Percentiles rank a stretch among this genome's conserved stretches.
Evolutionary conservation across 495 filamentous ascomycete genomes (phyloP).

Genomic region (Jackrogersella multiformis): DNA sequence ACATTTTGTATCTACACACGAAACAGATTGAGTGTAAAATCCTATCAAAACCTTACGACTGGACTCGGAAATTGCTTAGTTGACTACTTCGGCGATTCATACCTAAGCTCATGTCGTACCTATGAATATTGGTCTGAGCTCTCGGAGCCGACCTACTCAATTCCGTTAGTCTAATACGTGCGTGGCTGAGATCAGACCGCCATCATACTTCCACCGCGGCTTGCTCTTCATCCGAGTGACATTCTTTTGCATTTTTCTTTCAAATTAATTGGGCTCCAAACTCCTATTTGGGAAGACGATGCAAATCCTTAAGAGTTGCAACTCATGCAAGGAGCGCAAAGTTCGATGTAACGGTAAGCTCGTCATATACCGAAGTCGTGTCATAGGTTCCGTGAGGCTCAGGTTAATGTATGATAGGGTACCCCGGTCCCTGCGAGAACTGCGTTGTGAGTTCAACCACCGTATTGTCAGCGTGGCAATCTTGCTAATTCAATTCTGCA

Average conservation of each 20-base stretch:
- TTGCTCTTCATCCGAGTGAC: neutral
- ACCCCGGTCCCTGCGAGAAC: constrained; percentile 36
- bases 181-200: neutral
- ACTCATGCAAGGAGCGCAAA: constrained; percentile 47
- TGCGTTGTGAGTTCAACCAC: constrained; percentile 35
- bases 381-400: constrained; percentile 9
- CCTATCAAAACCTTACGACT: neutral
- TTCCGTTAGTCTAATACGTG: neutral
- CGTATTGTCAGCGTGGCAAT: neutral
- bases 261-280: neutral
- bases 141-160: constrained; percentile 25
- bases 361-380: neutral
- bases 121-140: neutral
- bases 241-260: neutral
- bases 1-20: neutral
- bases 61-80: constrained; percentile 2
- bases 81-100: constrained; percentile 12
- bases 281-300: neutral
- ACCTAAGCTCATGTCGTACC: too few species aligned
- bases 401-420: constrained; percentile 16
- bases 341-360: constrained; percentile 47
- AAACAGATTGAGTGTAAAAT: neutral
- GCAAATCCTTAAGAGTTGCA: constrained; percentile 43
- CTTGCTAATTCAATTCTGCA: constrained; percentile 20
- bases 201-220: neutral